A percentile compares a stretch with the other conserved stretches of the same genome.
phyloP scores from a whole-genome alignment of 352 stramenopile species.

The Phytophthora kernoviae region DNA sequence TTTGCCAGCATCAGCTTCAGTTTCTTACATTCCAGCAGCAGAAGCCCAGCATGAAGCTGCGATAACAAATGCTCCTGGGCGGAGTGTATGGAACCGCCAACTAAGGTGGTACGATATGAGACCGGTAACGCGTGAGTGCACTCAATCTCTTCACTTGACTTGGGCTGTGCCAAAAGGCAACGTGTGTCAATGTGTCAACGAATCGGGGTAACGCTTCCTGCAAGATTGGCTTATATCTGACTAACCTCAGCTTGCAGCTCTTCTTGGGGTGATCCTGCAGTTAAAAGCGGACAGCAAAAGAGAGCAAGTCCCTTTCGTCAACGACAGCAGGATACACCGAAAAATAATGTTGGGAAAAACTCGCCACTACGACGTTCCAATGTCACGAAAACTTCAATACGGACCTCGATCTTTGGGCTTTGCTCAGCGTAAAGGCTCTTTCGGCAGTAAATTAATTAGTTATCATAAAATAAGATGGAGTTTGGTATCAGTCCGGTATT shows the following conservation, averaged over 20 bases:
- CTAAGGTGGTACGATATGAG: no score
- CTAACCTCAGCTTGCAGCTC: conserved; percentile 11
- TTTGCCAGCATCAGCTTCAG: not conserved
- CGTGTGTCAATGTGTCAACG: not conserved
- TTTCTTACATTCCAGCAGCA: not conserved
- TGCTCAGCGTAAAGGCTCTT: conserved; percentile 21
- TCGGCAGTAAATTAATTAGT: not conserved
- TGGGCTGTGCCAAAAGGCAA: no score
- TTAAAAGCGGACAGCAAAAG: conserved; percentile 27
- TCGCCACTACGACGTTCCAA: conserved; percentile 6
- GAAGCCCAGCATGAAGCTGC: not conserved
- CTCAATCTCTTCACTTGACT: no score
- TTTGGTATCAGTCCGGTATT: no score
- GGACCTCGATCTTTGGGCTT: conserved; percentile 26
- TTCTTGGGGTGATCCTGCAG: conserved; percentile 22
- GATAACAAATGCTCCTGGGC: not conserved
- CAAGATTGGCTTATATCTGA: not conserved
- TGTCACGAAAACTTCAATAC: conserved; percentile 11
- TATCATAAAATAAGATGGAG: no score
- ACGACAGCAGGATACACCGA: conserved; percentile 27
- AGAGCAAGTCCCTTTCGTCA: conserved; percentile 22
- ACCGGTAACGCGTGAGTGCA: no score
- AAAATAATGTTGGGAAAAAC: conserved; percentile 5
- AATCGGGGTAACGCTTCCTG: not conserved
- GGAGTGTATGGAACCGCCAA: not conserved